These are phyloP conservation scores for Artemisia annua DNA, from an alignment of 129 eudicot species.

Conservation along the genomic window DNA sequence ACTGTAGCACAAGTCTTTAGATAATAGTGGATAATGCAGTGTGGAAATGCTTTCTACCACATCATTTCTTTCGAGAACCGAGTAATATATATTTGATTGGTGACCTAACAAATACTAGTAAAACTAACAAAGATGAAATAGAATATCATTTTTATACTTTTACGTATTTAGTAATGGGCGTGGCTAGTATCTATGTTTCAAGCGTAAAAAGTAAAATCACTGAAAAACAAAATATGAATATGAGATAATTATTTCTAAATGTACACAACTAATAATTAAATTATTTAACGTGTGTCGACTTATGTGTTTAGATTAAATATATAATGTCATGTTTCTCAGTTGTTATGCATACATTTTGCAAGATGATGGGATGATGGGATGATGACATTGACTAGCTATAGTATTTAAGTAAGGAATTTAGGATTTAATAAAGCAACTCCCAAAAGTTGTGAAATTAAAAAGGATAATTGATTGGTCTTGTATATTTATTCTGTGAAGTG, in stretches of 20 bases:
- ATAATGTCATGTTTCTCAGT: neutral
- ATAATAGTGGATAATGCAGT: slow-evolving; percentile 25
- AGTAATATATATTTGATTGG: neutral
- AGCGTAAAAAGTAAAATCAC: too few species aligned
- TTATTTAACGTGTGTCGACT: neutral
- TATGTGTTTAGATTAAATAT: slow-evolving; percentile 1
- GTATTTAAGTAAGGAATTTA: neutral
- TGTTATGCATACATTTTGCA: slow-evolving; percentile 9
- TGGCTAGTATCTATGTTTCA: too few species aligned
- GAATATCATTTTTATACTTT: neutral
- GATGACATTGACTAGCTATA: neutral
- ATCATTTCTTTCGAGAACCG: slow-evolving; percentile 11
- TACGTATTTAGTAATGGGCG: too few species aligned
- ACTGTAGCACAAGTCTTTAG: slow-evolving; percentile 25
- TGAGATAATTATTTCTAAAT: neutral
- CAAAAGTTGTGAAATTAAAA: neutral
- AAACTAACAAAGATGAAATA: neutral
- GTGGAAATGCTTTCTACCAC: slow-evolving; percentile 39
- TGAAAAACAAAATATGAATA: too few species aligned
- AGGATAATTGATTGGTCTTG: neutral
- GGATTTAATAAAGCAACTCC: neutral
- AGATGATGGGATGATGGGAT: slow-evolving; percentile 12
- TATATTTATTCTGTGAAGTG: neutral
- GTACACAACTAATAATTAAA: neutral
- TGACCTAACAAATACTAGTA: slow-evolving; percentile 36